phyloP scores from a whole-genome alignment of 2,329 filamentous ascomycete species.

The Diplodia mutila region DNA sequence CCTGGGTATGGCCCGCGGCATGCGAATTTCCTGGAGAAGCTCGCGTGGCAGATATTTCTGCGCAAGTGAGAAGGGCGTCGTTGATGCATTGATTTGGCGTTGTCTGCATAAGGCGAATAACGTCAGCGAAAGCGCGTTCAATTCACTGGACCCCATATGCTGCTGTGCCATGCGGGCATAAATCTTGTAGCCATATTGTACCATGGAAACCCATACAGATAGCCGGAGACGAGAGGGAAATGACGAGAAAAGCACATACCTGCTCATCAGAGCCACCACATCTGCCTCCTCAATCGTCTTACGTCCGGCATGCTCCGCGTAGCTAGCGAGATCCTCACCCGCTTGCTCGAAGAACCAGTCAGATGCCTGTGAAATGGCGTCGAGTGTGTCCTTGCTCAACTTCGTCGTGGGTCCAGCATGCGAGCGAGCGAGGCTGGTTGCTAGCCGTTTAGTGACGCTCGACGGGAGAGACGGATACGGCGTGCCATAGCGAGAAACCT shows the following conservation, averaged over 20 bases:
- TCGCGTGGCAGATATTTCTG: conserved; percentile 81
- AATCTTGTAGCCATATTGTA: conserved; percentile 28
- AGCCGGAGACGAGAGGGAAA: conserved; percentile 24
- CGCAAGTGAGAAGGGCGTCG: conserved; percentile 83
- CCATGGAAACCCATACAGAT: conserved; percentile 10
- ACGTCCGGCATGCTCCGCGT: conserved; percentile 78
- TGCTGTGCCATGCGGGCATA: neutral
- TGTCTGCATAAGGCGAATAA: conserved; percentile 60
- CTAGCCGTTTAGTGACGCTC: conserved; percentile 72
- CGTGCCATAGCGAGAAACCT: conserved; percentile 71
- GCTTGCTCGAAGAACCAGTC: conserved; percentile 93
- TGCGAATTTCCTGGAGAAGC: conserved; percentile 78
- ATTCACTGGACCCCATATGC: conserved; percentile 21
- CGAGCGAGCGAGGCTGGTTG: conserved; percentile 70
- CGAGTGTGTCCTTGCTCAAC: conserved; percentile 73
- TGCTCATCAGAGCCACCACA: conserved; percentile 78
- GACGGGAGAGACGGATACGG: conserved; percentile 75
- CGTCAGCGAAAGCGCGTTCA: conserved; percentile 12
- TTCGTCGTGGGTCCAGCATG: conserved; percentile 68
- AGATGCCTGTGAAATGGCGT: conserved; percentile 76
- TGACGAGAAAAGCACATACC: conserved; percentile 58
- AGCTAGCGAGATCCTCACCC: conserved; percentile 76
- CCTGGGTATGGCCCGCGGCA: conserved; percentile 55
- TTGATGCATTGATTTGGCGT: conserved; percentile 70
- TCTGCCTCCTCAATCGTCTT: conserved; percentile 87